Base-by-base conservation (phyloP, 2,329 filamentous ascomycete species). In the Nigrograna mackinnonii region DNA sequence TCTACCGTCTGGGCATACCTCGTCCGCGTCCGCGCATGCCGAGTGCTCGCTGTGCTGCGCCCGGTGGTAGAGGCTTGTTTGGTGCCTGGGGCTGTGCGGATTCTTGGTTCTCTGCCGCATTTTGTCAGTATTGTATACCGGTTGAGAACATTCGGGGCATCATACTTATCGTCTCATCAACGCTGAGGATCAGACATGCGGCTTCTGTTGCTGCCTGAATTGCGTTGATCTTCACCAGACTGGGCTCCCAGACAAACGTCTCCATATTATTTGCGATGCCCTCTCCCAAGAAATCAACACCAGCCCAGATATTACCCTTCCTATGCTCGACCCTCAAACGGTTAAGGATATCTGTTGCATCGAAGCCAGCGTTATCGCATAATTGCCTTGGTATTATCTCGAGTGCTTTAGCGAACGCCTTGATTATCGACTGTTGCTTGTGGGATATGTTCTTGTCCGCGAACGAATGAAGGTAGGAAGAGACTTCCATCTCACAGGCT, bases 291-390 rank as follows among this genome's bases (percentile, higher is more conserved):
- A 99, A 97, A 75, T 99, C 94, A 20, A 99, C 92, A 67, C 94
- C 94, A 4, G 91, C 91, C 94, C 94, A 99, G 39, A 83, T 84
- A 66, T 88, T 88, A 55, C 91, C 91, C 76, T 92, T 94, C 12
- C 16, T 36, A 77, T 99, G 94, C 80, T 96, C 92, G 46, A 97
- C 94, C 42, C 94, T 89, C 54, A 99, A 80, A 64, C 90, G 86
- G 79, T 97, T 99, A 51, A 99, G 84, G 55, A 99, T 96, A 65
- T 99, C 94, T 38, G 94, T 99, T 19, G 94, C 91, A 66, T 99
- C 94, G 67, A 99, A 97, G 51, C 94, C 94, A 42, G 94, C 94
- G 65, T 99, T 99, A 77, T 99, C 94, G 77, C 94, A 99, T 47
- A 99, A 80, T 75, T 97, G 94, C 61, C 94, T 86, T 17, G 94